These are phyloP conservation scores for Marvania coccoides DNA, from an alignment of 139 green algal genomes.

Conservation along the genomic window DNA sequence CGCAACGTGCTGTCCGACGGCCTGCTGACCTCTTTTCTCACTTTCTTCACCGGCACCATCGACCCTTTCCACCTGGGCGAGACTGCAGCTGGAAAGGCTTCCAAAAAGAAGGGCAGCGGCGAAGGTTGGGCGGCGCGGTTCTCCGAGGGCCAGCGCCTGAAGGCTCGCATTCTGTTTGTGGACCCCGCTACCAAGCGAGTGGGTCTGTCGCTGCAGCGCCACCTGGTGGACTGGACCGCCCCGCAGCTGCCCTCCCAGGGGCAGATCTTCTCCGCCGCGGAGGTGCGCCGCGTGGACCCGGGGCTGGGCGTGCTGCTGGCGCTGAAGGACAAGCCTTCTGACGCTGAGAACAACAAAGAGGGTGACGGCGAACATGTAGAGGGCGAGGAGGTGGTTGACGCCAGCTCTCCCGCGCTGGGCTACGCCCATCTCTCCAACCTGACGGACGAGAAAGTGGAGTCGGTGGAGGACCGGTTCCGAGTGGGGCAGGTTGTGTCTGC, in stretches of 20 bases:
- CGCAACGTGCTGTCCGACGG: slow-evolving; percentile 62
- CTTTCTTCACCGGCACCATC: slow-evolving; percentile 82
- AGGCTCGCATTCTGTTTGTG: slow-evolving; percentile 77
- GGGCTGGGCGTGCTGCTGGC: slow-evolving; percentile 62
- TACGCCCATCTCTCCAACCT: slow-evolving; percentile 78
- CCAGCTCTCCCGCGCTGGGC: background rate
- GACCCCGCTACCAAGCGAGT: slow-evolving; percentile 63
- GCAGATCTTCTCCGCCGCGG: slow-evolving; percentile 39
- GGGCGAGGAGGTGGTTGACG: background rate
- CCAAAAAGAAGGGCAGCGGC: slow-evolving; percentile 15
- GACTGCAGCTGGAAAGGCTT: slow-evolving; percentile 11
- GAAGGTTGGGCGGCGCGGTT: background rate
- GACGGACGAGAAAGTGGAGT: slow-evolving; percentile 56
- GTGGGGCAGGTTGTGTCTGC: slow-evolving; percentile 43
- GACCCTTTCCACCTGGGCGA: slow-evolving; percentile 74
- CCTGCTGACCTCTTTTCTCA: slow-evolving; percentile 77
- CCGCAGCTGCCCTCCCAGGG: slow-evolving; percentile 37
- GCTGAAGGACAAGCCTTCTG: slow-evolving; percentile 32
- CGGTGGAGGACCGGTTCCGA: slow-evolving; percentile 41
- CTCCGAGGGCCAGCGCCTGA: slow-evolving; percentile 37
- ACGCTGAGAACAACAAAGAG: background rate
- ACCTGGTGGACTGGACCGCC: slow-evolving; percentile 51
- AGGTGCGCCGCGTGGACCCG: slow-evolving; percentile 60
- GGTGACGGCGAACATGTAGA: background rate
- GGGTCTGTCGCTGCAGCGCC: slow-evolving; percentile 66